Base-by-base conservation (phyloP, 2,329 filamentous ascomycete genomes). In the Phyllosticta paracitricarpa region DNA sequence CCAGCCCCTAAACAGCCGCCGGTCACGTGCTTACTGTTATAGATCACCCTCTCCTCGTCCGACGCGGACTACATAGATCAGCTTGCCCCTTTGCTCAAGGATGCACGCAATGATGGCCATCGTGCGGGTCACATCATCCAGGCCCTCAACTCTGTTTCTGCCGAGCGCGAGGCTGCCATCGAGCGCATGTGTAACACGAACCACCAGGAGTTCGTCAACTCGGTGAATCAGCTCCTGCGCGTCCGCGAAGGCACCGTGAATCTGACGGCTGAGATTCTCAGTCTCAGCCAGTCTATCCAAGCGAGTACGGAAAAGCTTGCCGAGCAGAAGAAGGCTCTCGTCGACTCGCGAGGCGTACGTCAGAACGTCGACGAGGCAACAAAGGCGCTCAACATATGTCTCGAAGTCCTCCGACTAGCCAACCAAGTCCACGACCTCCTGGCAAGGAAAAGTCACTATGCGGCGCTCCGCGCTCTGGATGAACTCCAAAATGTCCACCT, bases 401-500 rank as follows among this genome's bases (percentile, higher is more conserved):
- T 99, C 48, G 92, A 94, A 71, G 94, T 99, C 40, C 77, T 99
- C 48, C 88, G 92, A 62, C 87, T 95, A 8, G 91, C 96, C 58
- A 99, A 99, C 69, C 87, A 96, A 70, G 90, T 96, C 3, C 91
- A 97, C 72, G 94, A 97, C 59, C 79, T 99, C 62, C 83, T 97
- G 56, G 85, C 86, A 51, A 93, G 91, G 76, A 96, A 97, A 77
- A 95, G 91, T 67, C 96, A 97, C 72, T 99, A 99, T 73, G 91
- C 89, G 5, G 94, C 94, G 2, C 81, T 99, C 58, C 92, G 96
- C 67, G 93, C 93, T 3, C 80, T 99, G 55, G 94, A 97, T 68
- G 94, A 99, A 72, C 80, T 99, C 51, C 93, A 97, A 71, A 97
- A 96, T 74, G 92, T 99, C 66, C 91, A 97, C 71, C 82, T 99